These are phyloP conservation scores for Pseudocercospora fuligena DNA, from an alignment of 2,329 filamentous ascomycete species.

Conservation along the genomic window DNA sequence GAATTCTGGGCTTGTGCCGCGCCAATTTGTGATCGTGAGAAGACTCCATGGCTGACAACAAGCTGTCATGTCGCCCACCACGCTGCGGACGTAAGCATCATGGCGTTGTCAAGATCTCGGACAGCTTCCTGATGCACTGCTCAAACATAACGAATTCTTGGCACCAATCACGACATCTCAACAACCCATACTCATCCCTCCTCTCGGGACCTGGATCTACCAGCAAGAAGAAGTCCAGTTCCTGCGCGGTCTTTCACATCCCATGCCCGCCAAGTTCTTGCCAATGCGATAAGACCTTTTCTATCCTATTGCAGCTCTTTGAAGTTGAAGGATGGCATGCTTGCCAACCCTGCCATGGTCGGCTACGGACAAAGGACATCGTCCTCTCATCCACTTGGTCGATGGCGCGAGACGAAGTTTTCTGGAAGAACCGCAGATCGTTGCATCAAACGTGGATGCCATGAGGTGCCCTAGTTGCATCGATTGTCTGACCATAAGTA, in stretches of 20 bases:
- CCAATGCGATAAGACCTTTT: constrained; percentile 10
- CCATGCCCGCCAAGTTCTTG: constrained; percentile 13
- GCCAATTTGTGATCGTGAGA: too few relatives aligned
- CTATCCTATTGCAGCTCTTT: constrained; percentile 14
- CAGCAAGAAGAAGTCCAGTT: not conserved
- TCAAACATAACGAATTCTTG: constrained; percentile 10
- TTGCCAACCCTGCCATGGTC: constrained; percentile 3
- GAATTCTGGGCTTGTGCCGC: too few relatives aligned
- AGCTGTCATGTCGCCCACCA: too few relatives aligned
- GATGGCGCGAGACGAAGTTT: constrained; percentile 19
- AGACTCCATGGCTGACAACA: too few relatives aligned
- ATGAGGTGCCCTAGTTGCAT: constrained; percentile 3
- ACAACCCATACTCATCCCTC: not conserved
- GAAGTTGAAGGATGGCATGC: constrained; percentile 1
- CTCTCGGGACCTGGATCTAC: not conserved
- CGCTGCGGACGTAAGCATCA: too few relatives aligned
- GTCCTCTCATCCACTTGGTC: constrained; percentile 16
- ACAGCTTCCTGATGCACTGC: not conserved
- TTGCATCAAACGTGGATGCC: constrained; percentile 11
- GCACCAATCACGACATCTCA: constrained; percentile 19
- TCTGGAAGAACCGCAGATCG: not conserved
- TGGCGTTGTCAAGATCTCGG: too few relatives aligned
- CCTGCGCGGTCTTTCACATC: not conserved
- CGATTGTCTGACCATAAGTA: constrained; percentile 10
- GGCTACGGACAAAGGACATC: constrained; percentile 10